Conservation (phyloP, 805 yeast species). For the Saturnispora galanensis region DNA sequence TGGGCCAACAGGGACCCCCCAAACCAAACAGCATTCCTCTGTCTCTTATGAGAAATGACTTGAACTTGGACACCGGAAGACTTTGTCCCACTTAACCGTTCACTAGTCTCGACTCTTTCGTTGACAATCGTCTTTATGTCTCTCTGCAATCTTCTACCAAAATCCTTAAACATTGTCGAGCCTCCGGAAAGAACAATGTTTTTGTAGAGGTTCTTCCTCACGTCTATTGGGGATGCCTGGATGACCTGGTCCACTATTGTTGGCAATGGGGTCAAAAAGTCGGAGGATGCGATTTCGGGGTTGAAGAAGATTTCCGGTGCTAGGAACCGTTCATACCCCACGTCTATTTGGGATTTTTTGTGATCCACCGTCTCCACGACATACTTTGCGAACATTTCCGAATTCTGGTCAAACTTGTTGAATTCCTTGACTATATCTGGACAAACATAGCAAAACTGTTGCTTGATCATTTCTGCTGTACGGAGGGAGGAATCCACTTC, state of each 20-base stretch:
- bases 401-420: constrained; percentile 86
- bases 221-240: constrained; percentile 94
- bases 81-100: constrained; percentile 60
- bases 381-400: constrained; percentile 89
- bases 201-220: constrained; percentile 89
- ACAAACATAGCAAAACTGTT: constrained; percentile 92
- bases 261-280: constrained; percentile 92
- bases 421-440: constrained; percentile 97
- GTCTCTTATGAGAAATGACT: constrained; percentile 94
- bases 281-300: constrained; percentile 94
- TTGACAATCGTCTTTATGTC: constrained; percentile 83
- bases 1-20: constrained; percentile 97
- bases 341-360: constrained; percentile 69
- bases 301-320: constrained; percentile 99
- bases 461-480: constrained; percentile 95
- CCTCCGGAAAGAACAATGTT: constrained; percentile 97
- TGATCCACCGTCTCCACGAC: constrained; percentile 69
- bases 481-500: constrained; percentile 87
- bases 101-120: constrained; percentile 77
- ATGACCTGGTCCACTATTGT: constrained; percentile 92
- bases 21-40: constrained; percentile 98
- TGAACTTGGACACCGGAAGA: constrained; percentile 95
- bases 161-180: constrained; percentile 97
- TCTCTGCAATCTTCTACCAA: constrained; percentile 94
- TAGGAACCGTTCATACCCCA: constrained; percentile 93